A percentile compares a stretch with the other conserved stretches of the same genome.
These are phyloP conservation scores for Hylodesmum podocarpum DNA, from an alignment of 306 rosid genomes.

Conservation along the genomic window DNA sequence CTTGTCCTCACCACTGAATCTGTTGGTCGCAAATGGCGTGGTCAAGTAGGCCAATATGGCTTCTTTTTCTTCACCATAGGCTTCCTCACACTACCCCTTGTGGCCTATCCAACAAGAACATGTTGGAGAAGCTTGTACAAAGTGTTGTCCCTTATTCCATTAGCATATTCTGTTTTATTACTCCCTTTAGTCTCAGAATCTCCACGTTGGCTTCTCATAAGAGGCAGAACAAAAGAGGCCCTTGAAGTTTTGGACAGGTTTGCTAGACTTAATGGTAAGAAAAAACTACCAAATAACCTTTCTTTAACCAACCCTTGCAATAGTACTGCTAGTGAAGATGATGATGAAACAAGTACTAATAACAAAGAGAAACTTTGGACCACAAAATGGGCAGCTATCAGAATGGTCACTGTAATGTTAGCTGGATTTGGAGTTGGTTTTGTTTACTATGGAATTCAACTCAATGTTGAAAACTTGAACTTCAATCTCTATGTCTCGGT, in stretches of 20 bases:
- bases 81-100: conserved; percentile 33
- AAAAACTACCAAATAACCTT: conserved; percentile 20
- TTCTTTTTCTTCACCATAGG: conserved; percentile 39
- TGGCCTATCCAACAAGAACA: conserved; percentile 32
- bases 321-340: background rate
- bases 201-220: conserved; percentile 31
- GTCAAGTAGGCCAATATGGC: conserved; percentile 34
- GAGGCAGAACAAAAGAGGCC: conserved; percentile 35
- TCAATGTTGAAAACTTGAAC: conserved; percentile 35
- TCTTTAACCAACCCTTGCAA: conserved; percentile 2
- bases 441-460: conserved; percentile 45
- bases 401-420: conserved; percentile 33
- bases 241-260: conserved; percentile 16
- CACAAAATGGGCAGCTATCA: conserved; percentile 34
- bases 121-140: conserved; percentile 35
- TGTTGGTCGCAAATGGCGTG: conserved; percentile 28
- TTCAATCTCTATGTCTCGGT: conserved; percentile 27
- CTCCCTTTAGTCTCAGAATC: conserved; percentile 36
- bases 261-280: conserved; percentile 31
- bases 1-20: conserved; percentile 37
- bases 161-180: conserved; percentile 9
- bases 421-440: conserved; percentile 44
- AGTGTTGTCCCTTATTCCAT: conserved; percentile 23
- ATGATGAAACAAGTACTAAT: background rate
- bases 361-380: conserved; percentile 25